Base-by-base conservation (phyloP, 176 grass and related monocot genomes). In the Eleusine indica region DNA sequence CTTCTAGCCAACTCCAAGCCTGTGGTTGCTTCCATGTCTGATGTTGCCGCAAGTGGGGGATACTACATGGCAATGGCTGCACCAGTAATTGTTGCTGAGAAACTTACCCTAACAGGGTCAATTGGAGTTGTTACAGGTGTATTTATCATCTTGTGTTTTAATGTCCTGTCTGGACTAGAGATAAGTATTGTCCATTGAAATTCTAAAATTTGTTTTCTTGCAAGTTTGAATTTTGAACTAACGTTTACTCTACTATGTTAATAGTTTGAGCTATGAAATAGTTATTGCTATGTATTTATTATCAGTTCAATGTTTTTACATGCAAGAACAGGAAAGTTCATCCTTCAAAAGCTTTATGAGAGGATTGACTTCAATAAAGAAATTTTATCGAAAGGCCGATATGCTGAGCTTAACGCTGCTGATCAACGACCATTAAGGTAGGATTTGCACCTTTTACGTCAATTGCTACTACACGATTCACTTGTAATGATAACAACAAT, bases 41-140 rank as follows among this genome's bases (percentile, higher is more conserved):
- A 99, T 87, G 82, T 96, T 82, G 93, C 96, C 68, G 96, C 96
- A 83, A 99, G 96, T 75, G 93, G 96, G 32, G 96, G 96, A 35
- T 99, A 99, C 74, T 99, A 96, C 75, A 92, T 99, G 83, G 93
- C 91, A 73, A 99, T 99, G 96, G 96, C 93, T 86, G 96, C 91
- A 70, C 91, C 81, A 44, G 82, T 90, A 74, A 96, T 99, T 80
- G 80, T 96, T 81, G 96, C 96, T 71, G 96, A 99, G 85, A 99
- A 92, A 70, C 93, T 99, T 76, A 99, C 93, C 65, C 77, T 96
- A 82, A 99, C 93, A 68, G 96, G 93, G 75, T 99, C 96, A 57
- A 99, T 99, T 83, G 93, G 96, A 75, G 96, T 99, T 82, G 91
- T 94, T 85, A 89, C 87, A 99, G 93, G 93, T 96, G 86, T 84